These are phyloP conservation scores for Castanopsis chinensis DNA, from an alignment of 306 rosid species.

Conservation along the genomic window DNA sequence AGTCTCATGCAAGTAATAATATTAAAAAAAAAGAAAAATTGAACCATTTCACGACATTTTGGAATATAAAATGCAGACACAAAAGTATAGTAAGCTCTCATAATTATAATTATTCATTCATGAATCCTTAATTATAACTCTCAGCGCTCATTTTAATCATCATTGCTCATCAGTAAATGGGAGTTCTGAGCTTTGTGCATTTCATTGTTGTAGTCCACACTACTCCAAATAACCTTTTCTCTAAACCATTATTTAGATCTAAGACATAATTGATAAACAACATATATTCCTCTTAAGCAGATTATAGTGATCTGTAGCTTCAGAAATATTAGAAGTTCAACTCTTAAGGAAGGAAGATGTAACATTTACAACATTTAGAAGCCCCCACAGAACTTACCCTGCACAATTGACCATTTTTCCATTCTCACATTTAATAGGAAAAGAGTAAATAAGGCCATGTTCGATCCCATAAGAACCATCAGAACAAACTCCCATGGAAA, in stretches of 20 bases:
- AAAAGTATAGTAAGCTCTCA: no score
- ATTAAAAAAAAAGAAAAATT: not conserved
- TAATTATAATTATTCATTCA: no score
- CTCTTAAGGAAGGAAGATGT: not conserved
- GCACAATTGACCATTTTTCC: slow-evolving; percentile 87
- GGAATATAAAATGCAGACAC: not conserved
- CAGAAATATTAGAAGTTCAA: not conserved
- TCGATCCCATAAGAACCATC: slow-evolving; percentile 87
- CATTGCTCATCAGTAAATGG: no score
- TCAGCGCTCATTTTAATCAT: no score
- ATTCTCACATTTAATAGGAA: slow-evolving; percentile 84
- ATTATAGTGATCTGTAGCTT: not conserved
- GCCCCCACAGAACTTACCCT: slow-evolving; percentile 38
- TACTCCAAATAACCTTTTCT: no score
- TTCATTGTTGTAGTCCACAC: no score
- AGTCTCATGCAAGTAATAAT: not conserved
- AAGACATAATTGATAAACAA: not conserved
- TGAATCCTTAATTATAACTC: no score
- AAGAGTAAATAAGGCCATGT: slow-evolving; percentile 78
- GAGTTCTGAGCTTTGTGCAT: no score
- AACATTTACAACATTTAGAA: not conserved
- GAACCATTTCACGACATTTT: not conserved
- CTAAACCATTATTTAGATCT: not conserved
- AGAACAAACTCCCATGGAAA: slow-evolving; percentile 91
- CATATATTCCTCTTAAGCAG: not conserved